phyloP scores from a whole-genome alignment of 2,329 filamentous ascomycete genomes.

The Exophiala phaeomuriformis region DNA sequence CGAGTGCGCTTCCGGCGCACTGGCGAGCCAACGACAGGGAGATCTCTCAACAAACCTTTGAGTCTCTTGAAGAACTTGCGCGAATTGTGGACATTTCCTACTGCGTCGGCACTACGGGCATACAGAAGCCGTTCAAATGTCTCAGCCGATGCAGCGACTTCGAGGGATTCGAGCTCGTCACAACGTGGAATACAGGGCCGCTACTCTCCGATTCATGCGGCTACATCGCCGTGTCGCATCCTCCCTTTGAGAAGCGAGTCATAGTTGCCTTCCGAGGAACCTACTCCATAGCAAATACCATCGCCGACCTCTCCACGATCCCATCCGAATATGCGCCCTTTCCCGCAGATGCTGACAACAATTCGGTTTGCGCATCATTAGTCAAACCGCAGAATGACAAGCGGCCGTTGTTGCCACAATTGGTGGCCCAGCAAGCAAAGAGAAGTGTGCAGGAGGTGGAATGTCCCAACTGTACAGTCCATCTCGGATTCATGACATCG shows the following conservation, averaged over 20 bases:
- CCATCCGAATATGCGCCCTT: constrained; percentile 91
- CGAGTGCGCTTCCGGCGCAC: constrained; percentile 11
- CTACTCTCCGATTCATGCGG: constrained; percentile 86
- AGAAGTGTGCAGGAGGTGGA: constrained; percentile 34
- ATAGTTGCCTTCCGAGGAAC: constrained; percentile 89
- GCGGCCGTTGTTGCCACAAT: constrained; percentile 17
- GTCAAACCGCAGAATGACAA: constrained; percentile 9
- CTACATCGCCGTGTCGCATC: constrained; percentile 82
- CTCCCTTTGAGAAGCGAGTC: constrained; percentile 54
- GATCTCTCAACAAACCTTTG: constrained; percentile 61
- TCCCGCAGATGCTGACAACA: constrained; percentile 44
- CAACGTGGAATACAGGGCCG: constrained; percentile 83
- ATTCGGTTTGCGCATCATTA: constrained; percentile 20
- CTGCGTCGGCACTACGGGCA: constrained; percentile 78
- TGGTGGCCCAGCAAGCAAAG: constrained; percentile 18
- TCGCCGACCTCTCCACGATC: constrained; percentile 80
- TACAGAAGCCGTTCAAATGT: constrained; percentile 76
- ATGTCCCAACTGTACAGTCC: constrained; percentile 85
- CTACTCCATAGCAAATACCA: constrained; percentile 85
- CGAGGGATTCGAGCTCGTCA: constrained; percentile 66
- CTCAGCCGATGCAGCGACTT: constrained; percentile 81
- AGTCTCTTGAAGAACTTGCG: constrained; percentile 77
- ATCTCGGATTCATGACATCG: constrained; percentile 78
- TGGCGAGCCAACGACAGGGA: constrained; percentile 6
- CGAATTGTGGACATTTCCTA: constrained; percentile 90